These are phyloP conservation scores for Luvunga scandens DNA, from an alignment of 345 rosid species.

Conservation along the genomic window DNA sequence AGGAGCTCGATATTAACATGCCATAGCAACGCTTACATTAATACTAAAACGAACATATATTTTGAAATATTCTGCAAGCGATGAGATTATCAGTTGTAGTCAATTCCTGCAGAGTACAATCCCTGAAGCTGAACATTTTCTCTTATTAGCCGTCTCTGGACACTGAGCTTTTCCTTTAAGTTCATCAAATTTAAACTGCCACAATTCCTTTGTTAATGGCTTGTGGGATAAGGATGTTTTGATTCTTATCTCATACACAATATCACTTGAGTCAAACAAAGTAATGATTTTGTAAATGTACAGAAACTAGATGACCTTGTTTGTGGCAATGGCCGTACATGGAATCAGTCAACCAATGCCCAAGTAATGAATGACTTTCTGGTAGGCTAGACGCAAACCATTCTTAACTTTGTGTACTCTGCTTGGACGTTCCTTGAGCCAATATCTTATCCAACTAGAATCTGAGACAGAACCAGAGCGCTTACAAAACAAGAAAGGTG, in stretches of 20 bases:
- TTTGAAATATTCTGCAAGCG: no score
- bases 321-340: neutral
- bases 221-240: neutral
- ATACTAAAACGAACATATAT: conserved; percentile 19
- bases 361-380: neutral
- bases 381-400: neutral
- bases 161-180: neutral
- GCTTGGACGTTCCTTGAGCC: no score
- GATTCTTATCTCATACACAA: neutral
- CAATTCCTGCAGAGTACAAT: conserved; percentile 39
- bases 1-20: conserved; percentile 21
- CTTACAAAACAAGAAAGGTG: neutral
- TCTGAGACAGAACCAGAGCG: conserved; percentile 5
- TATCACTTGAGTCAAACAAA: neutral
- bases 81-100: neutral
- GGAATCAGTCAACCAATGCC: neutral
- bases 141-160: conserved; percentile 9
- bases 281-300: neutral
- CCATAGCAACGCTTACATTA: conserved; percentile 51
- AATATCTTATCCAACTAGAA: neutral
- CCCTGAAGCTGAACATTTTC: conserved; percentile 54
- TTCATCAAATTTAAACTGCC: neutral
- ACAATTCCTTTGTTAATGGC: neutral
- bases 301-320: neutral
- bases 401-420: no score